Evolutionary conservation across 148 eudicot genomes (phyloP).

Genomic region (Suaeda aralocaspica): DNA sequence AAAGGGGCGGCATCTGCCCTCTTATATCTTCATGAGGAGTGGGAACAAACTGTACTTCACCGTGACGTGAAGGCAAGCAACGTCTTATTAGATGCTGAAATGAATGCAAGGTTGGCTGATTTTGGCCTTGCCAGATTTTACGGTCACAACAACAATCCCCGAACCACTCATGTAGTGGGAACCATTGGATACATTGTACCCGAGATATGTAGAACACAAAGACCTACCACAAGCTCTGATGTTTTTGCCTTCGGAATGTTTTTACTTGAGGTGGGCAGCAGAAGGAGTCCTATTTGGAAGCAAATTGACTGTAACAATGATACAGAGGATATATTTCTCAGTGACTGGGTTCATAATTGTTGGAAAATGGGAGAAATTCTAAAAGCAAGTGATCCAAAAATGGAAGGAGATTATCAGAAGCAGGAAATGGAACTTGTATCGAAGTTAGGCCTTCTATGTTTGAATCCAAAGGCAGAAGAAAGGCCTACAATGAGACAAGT

Average conservation of each 20-base stretch:
- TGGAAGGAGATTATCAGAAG: constrained; percentile 20
- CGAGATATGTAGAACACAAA: constrained; percentile 24
- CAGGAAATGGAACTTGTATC: constrained; percentile 30
- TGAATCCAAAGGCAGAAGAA: constrained; percentile 23
- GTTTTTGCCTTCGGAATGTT: constrained; percentile 36
- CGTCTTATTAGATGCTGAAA: constrained; percentile 29
- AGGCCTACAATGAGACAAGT: constrained; percentile 37
- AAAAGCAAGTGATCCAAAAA: constrained; percentile 21
- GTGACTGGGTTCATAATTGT: constrained; percentile 21
- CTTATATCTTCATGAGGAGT: constrained; percentile 33
- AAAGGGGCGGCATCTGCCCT: constrained; percentile 39
- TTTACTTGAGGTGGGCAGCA: constrained; percentile 32
- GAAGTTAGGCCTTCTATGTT: constrained; percentile 31
- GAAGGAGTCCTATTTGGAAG: constrained; percentile 30
- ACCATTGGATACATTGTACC: constrained; percentile 41
- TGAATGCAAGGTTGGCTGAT: constrained; percentile 37
- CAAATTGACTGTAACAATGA: background rate
- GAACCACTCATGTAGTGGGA: constrained; percentile 33
- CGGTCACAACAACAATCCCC: constrained; percentile 25
- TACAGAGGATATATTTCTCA: constrained; percentile 14
- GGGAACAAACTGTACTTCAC: constrained; percentile 37
- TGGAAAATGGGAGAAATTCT: constrained; percentile 27
- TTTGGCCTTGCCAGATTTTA: constrained; percentile 37
- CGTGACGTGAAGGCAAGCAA: constrained; percentile 39
- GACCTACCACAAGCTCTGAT: constrained; percentile 29